Evolutionary conservation across 2,329 filamentous ascomycete species (phyloP), one percentile per base, ranked within the genome.

Genomic region (Pezizomycotina sp.): DNA sequence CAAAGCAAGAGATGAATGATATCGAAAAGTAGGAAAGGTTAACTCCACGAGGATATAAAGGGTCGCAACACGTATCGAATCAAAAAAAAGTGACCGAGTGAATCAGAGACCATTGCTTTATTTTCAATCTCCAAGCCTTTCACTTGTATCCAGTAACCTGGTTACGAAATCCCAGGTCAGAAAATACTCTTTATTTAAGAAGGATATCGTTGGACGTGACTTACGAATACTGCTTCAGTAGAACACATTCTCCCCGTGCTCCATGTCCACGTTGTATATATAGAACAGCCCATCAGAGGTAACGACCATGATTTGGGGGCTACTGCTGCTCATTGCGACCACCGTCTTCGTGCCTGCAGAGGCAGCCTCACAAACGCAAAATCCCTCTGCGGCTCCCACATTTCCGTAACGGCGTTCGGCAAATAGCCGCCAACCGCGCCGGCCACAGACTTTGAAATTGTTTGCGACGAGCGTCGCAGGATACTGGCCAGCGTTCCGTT

Each of bases 351-450:
- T 52, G 50, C 61, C 51, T 24, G 57, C 53, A 77, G 81, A 9
- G 86, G 86, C 30, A 98, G 71, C 56, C 89, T 92, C 53, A 95
- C 84, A 66, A 81, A 95, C 1, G 89, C 89, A 60, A 98, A 98
- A 58, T 98, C 89, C 36, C 89, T 71, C 42, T 77, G 64, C 0
- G 89, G 89, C 52, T 98, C 89, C 84, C 84, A 95, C 68, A 95
- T 93, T 58, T 95, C 86, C 1, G 86, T 86, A 4, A 98, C 83
- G 1, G 84, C 86, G 52, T 79, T 79, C 0, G 89, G 89, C 2
- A 98, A 64, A 55, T 98, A 98, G 1, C 81, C 83, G 4, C 84
- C 84, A 20, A 93, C 77, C 5, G 82, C 82, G 4, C 81, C 80
- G 12, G 81, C 86, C 41, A 98, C 77, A 15, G 77, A 79, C 45